These are phyloP conservation scores for Penicillium concentricum DNA, from an alignment of 2,329 filamentous ascomycete genomes.

Conservation along the genomic window DNA sequence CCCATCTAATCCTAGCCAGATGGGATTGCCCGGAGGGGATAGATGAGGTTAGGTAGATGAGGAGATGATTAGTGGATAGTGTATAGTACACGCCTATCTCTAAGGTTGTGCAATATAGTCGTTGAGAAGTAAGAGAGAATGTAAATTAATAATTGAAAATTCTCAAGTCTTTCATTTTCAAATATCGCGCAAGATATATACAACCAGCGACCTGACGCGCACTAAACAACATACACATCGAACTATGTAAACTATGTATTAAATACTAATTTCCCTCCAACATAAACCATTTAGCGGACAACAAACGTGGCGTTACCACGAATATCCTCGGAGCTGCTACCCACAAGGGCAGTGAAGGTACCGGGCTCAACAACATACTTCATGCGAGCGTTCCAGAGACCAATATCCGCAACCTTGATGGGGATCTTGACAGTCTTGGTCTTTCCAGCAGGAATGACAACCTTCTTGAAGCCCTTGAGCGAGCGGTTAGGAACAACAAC, in stretches of 20 bases:
- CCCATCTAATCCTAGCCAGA: background rate
- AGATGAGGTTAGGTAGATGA: background rate
- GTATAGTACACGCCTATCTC: too few relatives aligned
- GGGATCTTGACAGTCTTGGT: conserved; percentile 55
- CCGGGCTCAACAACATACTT: conserved; percentile 73
- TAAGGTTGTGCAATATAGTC: background rate
- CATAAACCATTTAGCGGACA: conserved; percentile 14
- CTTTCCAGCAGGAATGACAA: conserved; percentile 59
- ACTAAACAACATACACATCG: background rate
- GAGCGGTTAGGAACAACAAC: conserved; percentile 64
- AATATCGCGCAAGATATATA: background rate
- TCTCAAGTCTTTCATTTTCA: background rate
- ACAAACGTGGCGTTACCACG: conserved; percentile 34
- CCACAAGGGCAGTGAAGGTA: conserved; percentile 63
- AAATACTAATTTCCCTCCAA: background rate
- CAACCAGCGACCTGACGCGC: background rate
- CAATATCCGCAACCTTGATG: conserved; percentile 52
- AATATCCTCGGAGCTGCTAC: conserved; percentile 47
- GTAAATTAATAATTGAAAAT: too few relatives aligned
- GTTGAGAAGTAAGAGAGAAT: background rate
- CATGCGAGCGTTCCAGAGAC: conserved; percentile 61
- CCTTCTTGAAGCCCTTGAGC: conserved; percentile 68
- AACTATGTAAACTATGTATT: background rate
- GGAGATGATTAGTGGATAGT: too few relatives aligned
- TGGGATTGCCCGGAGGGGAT: too few relatives aligned